Evolutionary conservation across 2,329 filamentous ascomycete genomes (phyloP), one percentile per base, ranked within the genome.

Genomic region (Cadophora gregata): DNA sequence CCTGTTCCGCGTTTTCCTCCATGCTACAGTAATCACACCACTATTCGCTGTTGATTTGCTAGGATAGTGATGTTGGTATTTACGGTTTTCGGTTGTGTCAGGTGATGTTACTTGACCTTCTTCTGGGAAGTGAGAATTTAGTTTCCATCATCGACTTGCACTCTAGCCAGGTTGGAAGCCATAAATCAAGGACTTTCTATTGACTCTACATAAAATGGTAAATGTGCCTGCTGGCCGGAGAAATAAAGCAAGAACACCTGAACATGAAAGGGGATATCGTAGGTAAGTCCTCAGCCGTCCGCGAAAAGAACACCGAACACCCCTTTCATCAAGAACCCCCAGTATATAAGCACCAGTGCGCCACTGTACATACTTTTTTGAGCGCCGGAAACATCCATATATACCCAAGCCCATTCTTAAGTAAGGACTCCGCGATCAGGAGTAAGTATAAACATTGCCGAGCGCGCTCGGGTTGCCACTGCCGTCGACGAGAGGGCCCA

Each of bases 381-480:
- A 53, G 29, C 59, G 19, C 45, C 45, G 12, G 8, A 51, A 21
- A 27, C 45, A 21, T 2, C 12, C 29, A 24, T 29, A 5, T 24
- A 27, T 31, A 25, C 10, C 24, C 42, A 21, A 29, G 12, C 5
- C 14, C 10, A 47, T 10, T 19, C 7, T 16, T 4, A 14, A 7
- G 9, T 47, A 14, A 3, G 4, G 1, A 12, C 6, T n/a, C 29
- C 3, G 12, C 1, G 6, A 25, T 55, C 33, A 63, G 24, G 61
- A 42, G 25, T 64, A 68, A 3, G 47, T 62, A 36, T 66, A 68
- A 19, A 58, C 42, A 16, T 62, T 50, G 29, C 67, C 67, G 7
- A 68, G 45, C 16, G 45, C 47, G 25, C 33, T 66, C 4, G 56
- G 62, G 16, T n/a, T 38, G 1, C 51, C 63, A 19, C 51, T 63